phyloP scores from a whole-genome alignment of 192 early-diverging fungal species.

The Backusella mclennaniae region DNA sequence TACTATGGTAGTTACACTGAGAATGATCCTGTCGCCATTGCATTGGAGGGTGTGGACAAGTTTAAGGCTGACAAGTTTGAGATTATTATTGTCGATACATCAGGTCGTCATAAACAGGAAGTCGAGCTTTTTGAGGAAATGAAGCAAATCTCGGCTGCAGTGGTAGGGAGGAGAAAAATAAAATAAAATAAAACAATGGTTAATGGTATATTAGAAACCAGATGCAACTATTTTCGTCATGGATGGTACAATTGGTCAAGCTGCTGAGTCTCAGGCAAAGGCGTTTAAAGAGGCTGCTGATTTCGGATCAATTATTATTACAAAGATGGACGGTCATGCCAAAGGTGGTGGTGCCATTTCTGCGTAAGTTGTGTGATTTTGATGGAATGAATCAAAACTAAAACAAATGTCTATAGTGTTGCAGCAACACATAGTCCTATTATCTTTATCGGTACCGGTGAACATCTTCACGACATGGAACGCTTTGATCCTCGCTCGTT shows the following conservation, averaged over 20 bases:
- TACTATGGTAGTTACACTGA: conserved; percentile 93
- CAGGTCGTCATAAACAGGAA: conserved; percentile 95
- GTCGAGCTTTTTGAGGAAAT: conserved; percentile 93
- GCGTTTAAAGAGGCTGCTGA: conserved; percentile 92
- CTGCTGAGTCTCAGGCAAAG: conserved; percentile 88
- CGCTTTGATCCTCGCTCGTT: conserved; percentile 85
- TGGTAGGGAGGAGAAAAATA: conserved; percentile 33
- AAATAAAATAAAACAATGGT: not conserved
- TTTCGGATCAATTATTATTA: conserved; percentile 95
- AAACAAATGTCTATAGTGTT: conserved; percentile 48
- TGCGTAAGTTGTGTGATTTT: conserved; percentile 49
- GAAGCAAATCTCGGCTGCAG: conserved; percentile 87
- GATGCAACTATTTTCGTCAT: conserved; percentile 95
- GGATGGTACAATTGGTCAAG: conserved; percentile 98
- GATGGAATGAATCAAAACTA: not conserved
- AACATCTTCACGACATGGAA: conserved; percentile 95
- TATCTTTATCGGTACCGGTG: conserved; percentile 95
- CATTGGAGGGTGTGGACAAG: conserved; percentile 88
- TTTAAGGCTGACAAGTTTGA: conserved; percentile 94
- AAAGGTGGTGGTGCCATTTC: conserved; percentile 99
- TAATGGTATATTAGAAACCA: conserved; percentile 51
- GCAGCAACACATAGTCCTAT: conserved; percentile 93
- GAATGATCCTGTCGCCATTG: conserved; percentile 89
- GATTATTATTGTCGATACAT: conserved; percentile 98
- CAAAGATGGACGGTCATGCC: conserved; percentile 98